Evolutionary conservation across 108 stramenopile species (phyloP), one percentile per base, ranked within the genome.

Genomic region (Cyclostephanos invisitatus): DNA sequence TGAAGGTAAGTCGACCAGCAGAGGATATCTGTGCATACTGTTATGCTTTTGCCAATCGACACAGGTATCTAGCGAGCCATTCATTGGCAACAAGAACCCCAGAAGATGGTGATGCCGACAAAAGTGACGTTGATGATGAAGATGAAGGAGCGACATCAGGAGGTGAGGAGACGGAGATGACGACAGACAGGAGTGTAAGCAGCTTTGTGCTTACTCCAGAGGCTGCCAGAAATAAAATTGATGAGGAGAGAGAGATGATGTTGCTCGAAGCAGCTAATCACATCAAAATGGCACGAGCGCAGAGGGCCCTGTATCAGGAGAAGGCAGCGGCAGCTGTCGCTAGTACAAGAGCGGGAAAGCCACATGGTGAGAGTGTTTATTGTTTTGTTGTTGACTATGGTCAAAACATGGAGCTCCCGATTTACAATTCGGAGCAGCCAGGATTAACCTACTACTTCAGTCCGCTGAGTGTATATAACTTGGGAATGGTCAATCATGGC

Each of bases 381-480:
- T 25, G 22, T 25, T 56, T 71, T n/a, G n/a, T n/a, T n/a, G n/a
- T n/a, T n/a, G n/a, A n/a, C n/a, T n/a, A n/a, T n/a, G n/a, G n/a
- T n/a, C n/a, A n/a, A n/a, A n/a, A n/a, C n/a, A n/a, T n/a, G n/a
- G n/a, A n/a, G n/a, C n/a, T n/a, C n/a, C n/a, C n/a, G n/a, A n/a
- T n/a, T n/a, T n/a, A n/a, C n/a, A n/a, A n/a, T n/a, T n/a, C n/a
- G n/a, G n/a, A n/a, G 57, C 70, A 71, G 40, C 70, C 25, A 47
- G 59, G 70, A 42, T 22, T 37, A 56, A 54, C 35, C n/a, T 69
- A 57, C 24, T 69, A 57, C 24, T 69, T 36, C 22, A 58, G 55
- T 36, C 68, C 68, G 15, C 35, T 60, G 35, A 69, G 40, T 35
- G 21, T 69, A 6, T 60, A 71, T 49, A 38, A 35, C 11, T 32